Base-by-base conservation (phyloP, 176 grass and related monocot genomes). In the Raddia guianensis region DNA sequence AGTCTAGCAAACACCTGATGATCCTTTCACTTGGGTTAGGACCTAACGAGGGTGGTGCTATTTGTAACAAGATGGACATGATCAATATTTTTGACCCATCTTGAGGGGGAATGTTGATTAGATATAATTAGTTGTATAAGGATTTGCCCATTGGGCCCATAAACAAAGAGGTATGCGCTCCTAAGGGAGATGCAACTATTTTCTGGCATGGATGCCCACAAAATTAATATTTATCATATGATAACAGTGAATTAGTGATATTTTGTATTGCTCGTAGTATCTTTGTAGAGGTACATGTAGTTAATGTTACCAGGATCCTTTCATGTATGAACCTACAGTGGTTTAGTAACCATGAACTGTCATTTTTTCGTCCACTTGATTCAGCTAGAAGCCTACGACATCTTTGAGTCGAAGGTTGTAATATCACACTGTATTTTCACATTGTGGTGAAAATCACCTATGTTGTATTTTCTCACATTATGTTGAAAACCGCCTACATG, bases 341-440 rank as follows among this genome's bases (percentile, higher is more conserved):
- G 6, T 66, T 73, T 68, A 66, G 14, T 56, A 27, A 42, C 15
- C 37, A 47, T 76, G 55, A 77, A 35, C 37, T 53, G 49, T 87
- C 43, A 57, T 48, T 66, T 78, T 59, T 59, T 88, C n/a, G 19
- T 46, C 13, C 32, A 57, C 32, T 77, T 83, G 49, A 9, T 76
- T 53, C 43, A 65, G 19, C 66, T 67, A 70, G 37, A 40, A 40
- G 37, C 37, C 37, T 40, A 40, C 49, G 70, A 4, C 47, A 59
- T 68, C 8, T 42, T 10, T 15, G 18, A 9, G 21, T 73, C 35
- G 14, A 37, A 27, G 15, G 43, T 66, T 69, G 11, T 68, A 33
- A 32, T 52, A 51, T 51, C 52, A 3, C 80, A 71, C 49, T 80
- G 35, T 77, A 71, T 78, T 73, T 76, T 78, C 6, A 49, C 6